phyloP scores from a whole-genome alignment of 768 basidiomycete species.

The Tulasnella sp. region DNA sequence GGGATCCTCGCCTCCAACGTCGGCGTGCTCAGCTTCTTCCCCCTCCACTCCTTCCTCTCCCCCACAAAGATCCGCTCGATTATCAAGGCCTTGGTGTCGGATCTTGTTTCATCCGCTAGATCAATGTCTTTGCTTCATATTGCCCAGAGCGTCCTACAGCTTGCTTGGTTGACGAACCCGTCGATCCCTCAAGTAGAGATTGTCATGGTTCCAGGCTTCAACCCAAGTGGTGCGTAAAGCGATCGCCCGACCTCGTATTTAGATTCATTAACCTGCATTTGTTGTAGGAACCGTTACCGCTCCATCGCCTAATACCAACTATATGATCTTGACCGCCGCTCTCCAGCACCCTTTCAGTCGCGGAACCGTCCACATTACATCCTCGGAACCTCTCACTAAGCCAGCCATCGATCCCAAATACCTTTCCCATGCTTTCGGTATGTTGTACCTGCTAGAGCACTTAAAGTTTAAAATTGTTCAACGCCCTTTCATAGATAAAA shows the following conservation, averaged over 20 bases:
- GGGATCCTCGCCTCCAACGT: conserved; percentile 28
- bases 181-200: conserved; percentile 18
- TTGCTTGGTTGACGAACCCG: conserved; percentile 12
- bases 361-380: conserved; percentile 42
- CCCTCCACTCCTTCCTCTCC: conserved; percentile 25
- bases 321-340: conserved; percentile 40
- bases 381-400: conserved; percentile 37
- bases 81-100: neutral
- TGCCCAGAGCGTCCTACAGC: conserved; percentile 24
- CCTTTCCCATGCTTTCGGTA: conserved; percentile 44
- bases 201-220: conserved; percentile 19
- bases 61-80: conserved; percentile 33
- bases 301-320: conserved; percentile 39
- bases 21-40: conserved; percentile 25
- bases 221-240: neutral
- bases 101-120: neutral
- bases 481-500: conserved; percentile 32
- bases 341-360: conserved; percentile 48
- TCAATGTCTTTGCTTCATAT: conserved; percentile 13
- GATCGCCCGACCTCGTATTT: neutral
- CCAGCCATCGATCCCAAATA: conserved; percentile 44
- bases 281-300: neutral
- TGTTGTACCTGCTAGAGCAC: neutral
- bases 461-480: neutral
- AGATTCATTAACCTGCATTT: neutral